Evolutionary conservation across 164 flowering plant species (phyloP).

Genomic region (grape (Vitis vinifera)): DNA sequence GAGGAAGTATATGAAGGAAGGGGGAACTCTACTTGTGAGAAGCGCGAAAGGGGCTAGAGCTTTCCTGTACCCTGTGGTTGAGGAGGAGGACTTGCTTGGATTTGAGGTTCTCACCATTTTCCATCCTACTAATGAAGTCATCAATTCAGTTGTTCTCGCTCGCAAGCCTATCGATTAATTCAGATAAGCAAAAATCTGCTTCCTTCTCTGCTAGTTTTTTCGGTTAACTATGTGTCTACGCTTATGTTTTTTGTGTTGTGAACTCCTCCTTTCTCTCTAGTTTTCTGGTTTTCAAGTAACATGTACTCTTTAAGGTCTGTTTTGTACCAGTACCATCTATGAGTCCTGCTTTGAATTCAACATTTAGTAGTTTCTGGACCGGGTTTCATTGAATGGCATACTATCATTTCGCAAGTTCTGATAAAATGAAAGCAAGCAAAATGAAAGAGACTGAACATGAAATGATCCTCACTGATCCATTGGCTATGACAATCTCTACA

Average conservation of each 20-base stretch:
- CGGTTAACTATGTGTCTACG: slow-evolving; percentile 24
- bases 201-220: too few relatives aligned
- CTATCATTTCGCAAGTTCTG: too few relatives aligned
- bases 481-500: too few relatives aligned
- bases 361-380: too few relatives aligned
- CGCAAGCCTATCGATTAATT: slow-evolving; percentile 37
- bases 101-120: slow-evolving; percentile 50
- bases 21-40: slow-evolving; percentile 45
- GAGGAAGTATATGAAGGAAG: slow-evolving; percentile 43
- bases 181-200: neutral
- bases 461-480: too few relatives aligned
- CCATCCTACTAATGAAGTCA: slow-evolving; percentile 57
- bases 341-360: too few relatives aligned
- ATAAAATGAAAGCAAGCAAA: too few relatives aligned
- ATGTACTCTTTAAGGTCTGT: neutral
- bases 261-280: too few relatives aligned
- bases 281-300: neutral
- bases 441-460: too few relatives aligned
- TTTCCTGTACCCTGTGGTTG: slow-evolving; percentile 59
- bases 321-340: neutral
- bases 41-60: slow-evolving; percentile 63
- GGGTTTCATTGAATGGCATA: too few relatives aligned
- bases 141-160: slow-evolving; percentile 50
- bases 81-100: slow-evolving; percentile 37
- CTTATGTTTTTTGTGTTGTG: too few relatives aligned